These are phyloP conservation scores for Colletotrichum tropicicola DNA, from an alignment of 2,329 filamentous ascomycete species.

Conservation along the genomic window DNA sequence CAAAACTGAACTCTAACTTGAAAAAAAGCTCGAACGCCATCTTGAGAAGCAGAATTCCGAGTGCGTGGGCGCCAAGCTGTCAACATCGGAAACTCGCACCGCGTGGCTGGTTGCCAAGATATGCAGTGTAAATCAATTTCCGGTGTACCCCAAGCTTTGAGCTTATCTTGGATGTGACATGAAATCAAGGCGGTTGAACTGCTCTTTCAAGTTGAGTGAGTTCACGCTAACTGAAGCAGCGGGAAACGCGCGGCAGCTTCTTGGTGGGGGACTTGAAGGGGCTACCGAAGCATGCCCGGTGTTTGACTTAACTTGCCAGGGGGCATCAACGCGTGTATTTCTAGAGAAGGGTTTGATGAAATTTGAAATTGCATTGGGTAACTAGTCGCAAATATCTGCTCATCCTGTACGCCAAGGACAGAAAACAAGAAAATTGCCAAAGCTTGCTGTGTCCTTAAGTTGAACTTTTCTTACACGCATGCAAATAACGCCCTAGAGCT, in stretches of 20 bases:
- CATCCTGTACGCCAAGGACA: background rate
- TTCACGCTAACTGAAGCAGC: no score
- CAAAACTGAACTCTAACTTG: background rate
- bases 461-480: background rate
- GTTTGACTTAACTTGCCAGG: no score
- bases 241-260: no score
- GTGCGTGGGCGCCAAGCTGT: background rate
- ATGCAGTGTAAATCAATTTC: background rate
- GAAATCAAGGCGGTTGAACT: background rate
- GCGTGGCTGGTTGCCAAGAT: background rate
- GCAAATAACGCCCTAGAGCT: conserved; percentile 8
- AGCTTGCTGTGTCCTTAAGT: background rate
- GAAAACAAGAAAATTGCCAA: background rate
- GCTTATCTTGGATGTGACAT: no score
- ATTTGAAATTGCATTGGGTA: no score
- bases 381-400: no score
- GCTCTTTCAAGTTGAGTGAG: background rate
- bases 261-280: no score
- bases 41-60: background rate
- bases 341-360: no score
- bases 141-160: background rate
- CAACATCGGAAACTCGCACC: background rate
- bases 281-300: no score
- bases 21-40: background rate
- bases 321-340: no score